Conservation (phyloP, 805 yeast species). For the Candida glaebosa region DNA sequence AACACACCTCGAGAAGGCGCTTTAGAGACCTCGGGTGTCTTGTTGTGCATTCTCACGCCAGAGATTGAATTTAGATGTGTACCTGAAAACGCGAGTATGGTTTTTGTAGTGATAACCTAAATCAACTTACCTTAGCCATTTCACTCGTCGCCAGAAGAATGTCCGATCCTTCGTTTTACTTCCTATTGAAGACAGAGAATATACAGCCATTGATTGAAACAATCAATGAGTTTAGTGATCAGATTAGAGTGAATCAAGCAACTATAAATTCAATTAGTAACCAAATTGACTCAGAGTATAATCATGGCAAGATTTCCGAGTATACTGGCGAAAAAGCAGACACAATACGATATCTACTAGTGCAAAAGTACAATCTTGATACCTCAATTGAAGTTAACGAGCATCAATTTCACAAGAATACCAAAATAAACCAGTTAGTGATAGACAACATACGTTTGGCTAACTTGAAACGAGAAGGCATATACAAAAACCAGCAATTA, state of each 20-base stretch:
- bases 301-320: conserved; percentile 6
- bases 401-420: conserved; percentile 11
- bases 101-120: no score
- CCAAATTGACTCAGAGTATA: conserved; percentile 19
- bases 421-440: conserved; percentile 20
- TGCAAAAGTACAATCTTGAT: conserved; percentile 23
- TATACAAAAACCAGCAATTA: conserved; percentile 21
- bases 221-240: conserved; percentile 17
- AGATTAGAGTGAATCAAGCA: conserved; percentile 22
- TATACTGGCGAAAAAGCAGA: conserved; percentile 7
- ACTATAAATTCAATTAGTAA: conserved; percentile 18
- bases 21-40: no score
- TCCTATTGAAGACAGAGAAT: conserved; percentile 27
- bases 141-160: no score
- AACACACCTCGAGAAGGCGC: no score
- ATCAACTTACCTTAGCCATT: no score
- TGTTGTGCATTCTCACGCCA: no score
- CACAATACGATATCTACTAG: conserved; percentile 16
- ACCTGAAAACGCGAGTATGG: no score
- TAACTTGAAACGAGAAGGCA: conserved; percentile 16
- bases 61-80: no score
- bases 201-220: conserved; percentile 26
- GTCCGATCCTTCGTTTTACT: conserved; percentile 9
- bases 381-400: conserved; percentile 7
- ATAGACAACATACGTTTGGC: conserved; percentile 25